phyloP scores from a whole-genome alignment of 345 rosid genomes.

The Gossypium turneri region DNA sequence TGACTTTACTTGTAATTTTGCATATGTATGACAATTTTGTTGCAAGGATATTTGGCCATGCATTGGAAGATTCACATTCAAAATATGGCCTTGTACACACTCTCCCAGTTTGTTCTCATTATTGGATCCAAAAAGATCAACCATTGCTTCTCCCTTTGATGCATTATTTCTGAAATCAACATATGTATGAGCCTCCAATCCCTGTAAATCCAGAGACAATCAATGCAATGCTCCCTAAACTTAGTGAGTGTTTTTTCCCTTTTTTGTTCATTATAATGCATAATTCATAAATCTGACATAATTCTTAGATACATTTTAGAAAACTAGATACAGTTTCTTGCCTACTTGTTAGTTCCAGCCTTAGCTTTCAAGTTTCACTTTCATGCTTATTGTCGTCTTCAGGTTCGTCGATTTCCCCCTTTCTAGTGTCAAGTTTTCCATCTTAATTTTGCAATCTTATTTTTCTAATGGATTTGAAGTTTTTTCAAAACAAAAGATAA shows the following conservation, averaged over 20 bases:
- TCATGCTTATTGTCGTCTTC: no score
- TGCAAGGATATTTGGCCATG: slow-evolving; percentile 86
- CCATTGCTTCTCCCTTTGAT: slow-evolving; percentile 58
- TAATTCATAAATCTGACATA: no score
- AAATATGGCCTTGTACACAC: slow-evolving; percentile 88
- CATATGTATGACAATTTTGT: slow-evolving; percentile 56
- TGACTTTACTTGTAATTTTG: slow-evolving; percentile 13
- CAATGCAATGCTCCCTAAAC: slow-evolving; percentile 90
- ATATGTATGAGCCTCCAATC: slow-evolving; percentile 70
- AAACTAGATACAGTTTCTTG: no score
- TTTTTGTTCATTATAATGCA: background rate
- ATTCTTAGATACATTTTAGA: no score
- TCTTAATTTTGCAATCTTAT: no score
- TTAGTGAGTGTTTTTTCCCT: slow-evolving; percentile 50
- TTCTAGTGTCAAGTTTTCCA: no score
- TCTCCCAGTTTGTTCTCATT: slow-evolving; percentile 88
- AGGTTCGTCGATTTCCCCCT: no score
- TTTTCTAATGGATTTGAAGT: no score
- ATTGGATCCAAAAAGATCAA: slow-evolving; percentile 85
- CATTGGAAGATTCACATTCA: slow-evolving; percentile 88
- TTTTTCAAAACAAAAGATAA: no score
- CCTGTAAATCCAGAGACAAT: slow-evolving; percentile 80
- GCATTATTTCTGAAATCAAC: slow-evolving; percentile 76
- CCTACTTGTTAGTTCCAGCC: no score
- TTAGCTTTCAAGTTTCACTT: no score